Evolutionary conservation across 2,329 filamentous ascomycete genomes (phyloP).

Genomic region (Geosmithia morbida): DNA sequence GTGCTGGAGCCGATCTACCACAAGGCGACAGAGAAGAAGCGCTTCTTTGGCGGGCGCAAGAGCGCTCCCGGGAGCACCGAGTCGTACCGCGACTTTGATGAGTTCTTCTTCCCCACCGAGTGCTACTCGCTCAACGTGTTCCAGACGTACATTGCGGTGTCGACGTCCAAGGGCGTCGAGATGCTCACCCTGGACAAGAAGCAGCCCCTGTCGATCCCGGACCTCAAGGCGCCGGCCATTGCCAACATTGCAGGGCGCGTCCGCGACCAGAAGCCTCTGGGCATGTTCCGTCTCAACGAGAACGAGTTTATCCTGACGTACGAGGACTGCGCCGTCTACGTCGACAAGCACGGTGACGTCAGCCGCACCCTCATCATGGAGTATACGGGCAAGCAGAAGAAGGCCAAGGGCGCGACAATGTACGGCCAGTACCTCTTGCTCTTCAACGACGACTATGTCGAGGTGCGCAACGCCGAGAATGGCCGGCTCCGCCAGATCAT

Average conservation of each 20-base stretch:
- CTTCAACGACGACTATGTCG: slow-evolving; percentile 93
- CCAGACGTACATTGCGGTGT: slow-evolving; percentile 83
- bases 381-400: slow-evolving; percentile 78
- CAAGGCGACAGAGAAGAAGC: slow-evolving; percentile 75
- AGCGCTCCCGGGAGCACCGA: slow-evolving; percentile 63
- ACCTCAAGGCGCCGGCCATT: slow-evolving; percentile 64
- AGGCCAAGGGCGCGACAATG: slow-evolving; percentile 72
- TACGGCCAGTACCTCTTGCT: slow-evolving; percentile 84
- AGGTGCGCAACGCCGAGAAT: slow-evolving; percentile 93
- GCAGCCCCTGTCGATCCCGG: slow-evolving; percentile 83
- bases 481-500: slow-evolving; percentile 89
- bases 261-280: slow-evolving; percentile 68
- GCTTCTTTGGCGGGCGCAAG: slow-evolving; percentile 46
- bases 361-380: slow-evolving; percentile 93
- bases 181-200: slow-evolving; percentile 96
- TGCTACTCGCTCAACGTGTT: slow-evolving; percentile 94
- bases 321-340: slow-evolving; percentile 91
- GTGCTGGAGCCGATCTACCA: slow-evolving; percentile 93
- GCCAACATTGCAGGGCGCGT: slow-evolving; percentile 77
- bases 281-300: slow-evolving; percentile 92
- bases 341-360: slow-evolving; percentile 96
- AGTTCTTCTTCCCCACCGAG: slow-evolving; percentile 95
- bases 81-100: slow-evolving; percentile 95
- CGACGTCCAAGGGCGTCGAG: slow-evolving; percentile 85
- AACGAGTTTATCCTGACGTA: slow-evolving; percentile 90